Evolutionary conservation across 495 filamentous ascomycete species (phyloP), one percentile per base, ranked within the genome.

Genomic region (Penicillium canescens): DNA sequence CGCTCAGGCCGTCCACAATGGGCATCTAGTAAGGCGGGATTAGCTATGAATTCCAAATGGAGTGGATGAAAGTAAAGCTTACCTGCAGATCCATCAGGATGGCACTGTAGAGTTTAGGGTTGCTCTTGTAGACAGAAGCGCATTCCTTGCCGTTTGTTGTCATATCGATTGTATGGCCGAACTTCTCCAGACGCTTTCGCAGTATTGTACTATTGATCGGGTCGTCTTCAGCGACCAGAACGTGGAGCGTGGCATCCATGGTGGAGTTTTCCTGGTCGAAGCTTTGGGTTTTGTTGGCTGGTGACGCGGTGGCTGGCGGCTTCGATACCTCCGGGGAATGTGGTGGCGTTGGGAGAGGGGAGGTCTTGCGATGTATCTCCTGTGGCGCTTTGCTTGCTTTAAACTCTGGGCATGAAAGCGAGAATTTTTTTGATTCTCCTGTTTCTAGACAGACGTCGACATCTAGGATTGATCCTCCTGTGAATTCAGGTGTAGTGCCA

Each of bases 1-100:
- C 88, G 14, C 79, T 81, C 18, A 90, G 73, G 33, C 91, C 91
- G 59, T 95, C 90, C 38, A 95, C 88, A 42, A 96, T 94, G 4
- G 91, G 91, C 91, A 96, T 96, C 88, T 93, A 31, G 0, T 9
- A 31, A 5, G 28, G 37, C 20, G 23, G 5, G 4, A 6, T n/a
- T 42, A 41, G 61, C 46, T 68, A 7, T 14, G 12, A 20, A 6
- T 16, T 42, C 21, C 33, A 18, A 8, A 18, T 43, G 3, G 6
- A 16, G 8, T 9, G 6, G 7, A 11, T 7, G 28, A 46, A 6
- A 12, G 20, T 1, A 12, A 23, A 6, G 41, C 78, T 62, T 60
- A 90, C 90, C 78, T 96, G 92, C 78, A 96, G 90, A 63, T 96
- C 92, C 92, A 96, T 96, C 57, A 96, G 75, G n/a, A 96, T 76